A percentile compares a stretch with the other conserved stretches of the same genome.
These are phyloP conservation scores for Rhododendron molle DNA, from an alignment of 148 eudicot species.

Conservation along the genomic window DNA sequence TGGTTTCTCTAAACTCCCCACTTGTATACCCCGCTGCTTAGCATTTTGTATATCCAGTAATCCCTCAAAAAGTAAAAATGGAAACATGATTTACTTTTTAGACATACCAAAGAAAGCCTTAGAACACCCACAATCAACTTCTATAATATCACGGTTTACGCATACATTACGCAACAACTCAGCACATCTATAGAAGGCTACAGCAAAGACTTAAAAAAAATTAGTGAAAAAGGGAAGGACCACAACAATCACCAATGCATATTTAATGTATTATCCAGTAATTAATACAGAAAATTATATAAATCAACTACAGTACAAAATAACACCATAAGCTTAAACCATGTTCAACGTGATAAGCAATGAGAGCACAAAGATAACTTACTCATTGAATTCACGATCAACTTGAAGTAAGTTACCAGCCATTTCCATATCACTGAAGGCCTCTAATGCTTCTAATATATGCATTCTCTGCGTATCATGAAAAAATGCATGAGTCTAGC, in stretches of 20 bases:
- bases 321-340: background rate
- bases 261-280: background rate
- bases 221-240: background rate
- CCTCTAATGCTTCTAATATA: conserved; percentile 77
- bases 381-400: conserved; percentile 77
- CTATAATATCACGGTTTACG: background rate
- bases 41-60: background rate
- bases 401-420: conserved; percentile 42
- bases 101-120: background rate
- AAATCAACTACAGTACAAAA: background rate
- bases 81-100: background rate
- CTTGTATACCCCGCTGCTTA: background rate
- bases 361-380: conserved; percentile 23
- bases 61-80: background rate
- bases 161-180: background rate
- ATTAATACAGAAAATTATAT: background rate
- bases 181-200: background rate
- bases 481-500: conserved; percentile 10
- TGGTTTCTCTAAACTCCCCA: background rate
- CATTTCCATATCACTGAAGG: conserved; percentile 51
- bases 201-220: background rate
- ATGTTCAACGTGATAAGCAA: background rate
- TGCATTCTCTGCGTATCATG: conserved; percentile 68
- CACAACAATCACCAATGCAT: background rate
- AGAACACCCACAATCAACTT: background rate